Percentiles rank a stretch among this genome's conserved stretches.
phyloP scores from a whole-genome alignment of 495 filamentous ascomycete genomes.

The Lophium mytilinum region DNA sequence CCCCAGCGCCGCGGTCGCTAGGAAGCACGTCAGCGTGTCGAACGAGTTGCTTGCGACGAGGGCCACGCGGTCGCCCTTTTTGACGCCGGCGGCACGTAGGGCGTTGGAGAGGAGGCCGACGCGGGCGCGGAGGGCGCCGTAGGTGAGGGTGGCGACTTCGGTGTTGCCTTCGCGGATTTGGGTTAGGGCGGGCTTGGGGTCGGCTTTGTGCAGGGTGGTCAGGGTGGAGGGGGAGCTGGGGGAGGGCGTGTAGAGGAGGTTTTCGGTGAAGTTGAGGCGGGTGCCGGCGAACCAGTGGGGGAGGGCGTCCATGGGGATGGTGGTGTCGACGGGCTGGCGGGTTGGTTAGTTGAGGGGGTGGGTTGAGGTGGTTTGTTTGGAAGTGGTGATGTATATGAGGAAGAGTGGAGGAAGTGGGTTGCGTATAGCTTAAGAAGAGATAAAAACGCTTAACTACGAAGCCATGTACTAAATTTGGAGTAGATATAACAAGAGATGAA shows the following conservation, averaged over 20 bases:
- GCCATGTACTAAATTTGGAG: too few relatives aligned
- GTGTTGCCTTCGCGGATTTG: slow-evolving; percentile 62
- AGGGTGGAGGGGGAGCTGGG: slow-evolving; percentile 26
- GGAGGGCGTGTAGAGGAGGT: slow-evolving; percentile 46
- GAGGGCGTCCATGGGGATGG: slow-evolving; percentile 55
- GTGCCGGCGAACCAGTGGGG: slow-evolving; percentile 63
- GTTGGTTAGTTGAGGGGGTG: slow-evolving; percentile 32
- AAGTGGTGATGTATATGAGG: too few relatives aligned
- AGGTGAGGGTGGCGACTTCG: slow-evolving; percentile 51
- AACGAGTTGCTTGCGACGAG: slow-evolving; percentile 65
- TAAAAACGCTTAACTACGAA: too few relatives aligned
- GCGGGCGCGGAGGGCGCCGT: slow-evolving; percentile 49
- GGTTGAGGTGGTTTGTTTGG: too few relatives aligned
- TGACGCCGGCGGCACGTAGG: slow-evolving; percentile 53
- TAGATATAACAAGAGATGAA: too few relatives aligned
- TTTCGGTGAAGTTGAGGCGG: slow-evolving; percentile 56
- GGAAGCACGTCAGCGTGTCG: slow-evolving; percentile 58
- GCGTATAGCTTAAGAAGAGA: too few relatives aligned
- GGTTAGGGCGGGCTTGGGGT: slow-evolving; percentile 58
- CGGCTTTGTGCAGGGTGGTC: slow-evolving; percentile 53
- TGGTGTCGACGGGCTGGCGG: slow-evolving; percentile 52
- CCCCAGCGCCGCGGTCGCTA: slow-evolving; percentile 58
- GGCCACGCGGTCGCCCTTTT: slow-evolving; percentile 62
- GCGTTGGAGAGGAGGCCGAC: slow-evolving; percentile 53
- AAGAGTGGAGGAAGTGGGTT: too few relatives aligned